These are phyloP conservation scores for Geosmithia putterillii DNA, from an alignment of 2,329 filamentous ascomycete species.

Conservation along the genomic window DNA sequence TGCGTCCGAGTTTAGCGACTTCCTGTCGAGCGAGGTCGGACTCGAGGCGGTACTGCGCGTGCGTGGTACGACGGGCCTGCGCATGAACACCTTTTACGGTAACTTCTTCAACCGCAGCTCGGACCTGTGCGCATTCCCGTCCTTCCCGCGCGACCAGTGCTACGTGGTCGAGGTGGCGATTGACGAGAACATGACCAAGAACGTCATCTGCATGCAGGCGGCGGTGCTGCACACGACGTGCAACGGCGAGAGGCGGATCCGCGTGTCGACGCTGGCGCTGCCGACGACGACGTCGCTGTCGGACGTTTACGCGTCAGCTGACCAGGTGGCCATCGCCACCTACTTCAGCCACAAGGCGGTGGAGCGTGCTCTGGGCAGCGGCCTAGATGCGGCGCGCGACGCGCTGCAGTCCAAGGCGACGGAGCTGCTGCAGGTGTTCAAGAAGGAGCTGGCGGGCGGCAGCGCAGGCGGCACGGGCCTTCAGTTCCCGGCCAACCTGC, in stretches of 20 bases:
- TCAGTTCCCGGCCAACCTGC: slow-evolving; percentile 87
- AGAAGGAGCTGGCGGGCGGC: slow-evolving; percentile 90
- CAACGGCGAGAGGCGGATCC: slow-evolving; percentile 90
- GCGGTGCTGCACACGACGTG: slow-evolving; percentile 95
- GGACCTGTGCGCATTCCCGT: slow-evolving; percentile 93
- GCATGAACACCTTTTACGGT: slow-evolving; percentile 97
- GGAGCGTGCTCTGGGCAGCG: slow-evolving; percentile 73
- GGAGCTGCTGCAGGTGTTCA: slow-evolving; percentile 88
- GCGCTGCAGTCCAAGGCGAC: slow-evolving; percentile 83
- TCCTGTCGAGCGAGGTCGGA: slow-evolving; percentile 91
- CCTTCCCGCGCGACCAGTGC: slow-evolving; percentile 92
- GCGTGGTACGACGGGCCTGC: slow-evolving; percentile 81
- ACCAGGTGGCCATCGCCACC: slow-evolving; percentile 83
- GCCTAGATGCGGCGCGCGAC: slow-evolving; percentile 83
- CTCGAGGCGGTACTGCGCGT: slow-evolving; percentile 93
- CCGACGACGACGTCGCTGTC: slow-evolving; percentile 86
- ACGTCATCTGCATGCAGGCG: slow-evolving; percentile 83
- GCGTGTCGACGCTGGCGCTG: slow-evolving; percentile 84
- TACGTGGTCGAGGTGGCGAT: slow-evolving; percentile 98
- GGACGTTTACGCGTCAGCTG: slow-evolving; percentile 87
- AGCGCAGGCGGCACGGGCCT: slow-evolving; percentile 82
- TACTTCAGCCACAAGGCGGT: slow-evolving; percentile 98
- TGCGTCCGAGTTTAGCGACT: slow-evolving; percentile 91
- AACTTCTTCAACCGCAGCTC: slow-evolving; percentile 99
- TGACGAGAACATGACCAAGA: slow-evolving; percentile 86